Evolutionary conservation across 1,284 basidiomycete genomes (phyloP).

Genomic region (Takashimella koratensis): DNA sequence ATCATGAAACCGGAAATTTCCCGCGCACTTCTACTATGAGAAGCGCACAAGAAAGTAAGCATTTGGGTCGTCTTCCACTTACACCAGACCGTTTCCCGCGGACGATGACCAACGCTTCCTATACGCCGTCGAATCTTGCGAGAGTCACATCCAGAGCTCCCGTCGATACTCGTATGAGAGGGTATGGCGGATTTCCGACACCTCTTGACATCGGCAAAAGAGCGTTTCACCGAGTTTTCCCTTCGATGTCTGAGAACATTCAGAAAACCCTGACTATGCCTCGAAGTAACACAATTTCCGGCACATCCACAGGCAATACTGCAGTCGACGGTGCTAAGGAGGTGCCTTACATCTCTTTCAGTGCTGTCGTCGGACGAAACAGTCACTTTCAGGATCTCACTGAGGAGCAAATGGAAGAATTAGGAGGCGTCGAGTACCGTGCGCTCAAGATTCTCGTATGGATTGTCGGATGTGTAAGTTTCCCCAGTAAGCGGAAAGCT

Average conservation of each 20-base stretch:
- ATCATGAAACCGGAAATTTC: conserved; percentile 24
- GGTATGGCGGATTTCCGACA: conserved; percentile 86
- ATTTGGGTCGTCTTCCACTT: not conserved
- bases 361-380: conserved; percentile 78
- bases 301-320: conserved; percentile 36
- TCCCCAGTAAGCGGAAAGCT: conserved; percentile 29
- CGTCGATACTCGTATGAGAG: conserved; percentile 31
- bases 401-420: conserved; percentile 79
- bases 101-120: conserved; percentile 19
- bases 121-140: not conserved
- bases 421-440: conserved; percentile 94
- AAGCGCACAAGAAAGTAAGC: conserved; percentile 22
- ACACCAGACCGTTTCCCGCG: conserved; percentile 21
- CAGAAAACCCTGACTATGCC: conserved; percentile 69
- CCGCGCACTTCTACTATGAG: conserved; percentile 41
- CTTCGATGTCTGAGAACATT: conserved; percentile 56
- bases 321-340: conserved; percentile 49
- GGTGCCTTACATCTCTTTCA: conserved; percentile 83
- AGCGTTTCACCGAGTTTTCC: conserved; percentile 58
- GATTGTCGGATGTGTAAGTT: conserved; percentile 66
- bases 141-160: not conserved
- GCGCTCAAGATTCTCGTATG: conserved; percentile 74
- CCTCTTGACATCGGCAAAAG: conserved; percentile 60
- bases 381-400: conserved; percentile 79
- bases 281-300: conserved; percentile 60